phyloP scores from a whole-genome alignment of 345 rosid species.

The Citrus sinensis region DVS_A1.0 CM039161.1:21565501-21566000 shows the following conservation, averaged over 20 bases:
- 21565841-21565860: conserved; percentile 3
- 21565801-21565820: neutral
- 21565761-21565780: neutral
- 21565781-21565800: neutral
- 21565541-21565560: neutral
- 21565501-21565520: neutral
- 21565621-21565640: conserved; percentile 89
- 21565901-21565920: conserved; percentile 3
- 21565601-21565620: neutral
- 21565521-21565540: neutral
- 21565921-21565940: neutral
- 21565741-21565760: conserved; percentile 72
- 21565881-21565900: no score
- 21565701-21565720: conserved; percentile 93
- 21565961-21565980: neutral
- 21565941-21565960: neutral
- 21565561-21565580: neutral
- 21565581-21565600: neutral
- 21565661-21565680: conserved; percentile 84
- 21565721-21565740: conserved; percentile 87
- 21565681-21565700: conserved; percentile 91
- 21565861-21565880: neutral
- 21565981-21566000: neutral
- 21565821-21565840: neutral
- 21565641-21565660: conserved; percentile 97